Base-by-base conservation (phyloP, 352 stramenopile genomes). In the Elongisporangium senticosum region DNA sequence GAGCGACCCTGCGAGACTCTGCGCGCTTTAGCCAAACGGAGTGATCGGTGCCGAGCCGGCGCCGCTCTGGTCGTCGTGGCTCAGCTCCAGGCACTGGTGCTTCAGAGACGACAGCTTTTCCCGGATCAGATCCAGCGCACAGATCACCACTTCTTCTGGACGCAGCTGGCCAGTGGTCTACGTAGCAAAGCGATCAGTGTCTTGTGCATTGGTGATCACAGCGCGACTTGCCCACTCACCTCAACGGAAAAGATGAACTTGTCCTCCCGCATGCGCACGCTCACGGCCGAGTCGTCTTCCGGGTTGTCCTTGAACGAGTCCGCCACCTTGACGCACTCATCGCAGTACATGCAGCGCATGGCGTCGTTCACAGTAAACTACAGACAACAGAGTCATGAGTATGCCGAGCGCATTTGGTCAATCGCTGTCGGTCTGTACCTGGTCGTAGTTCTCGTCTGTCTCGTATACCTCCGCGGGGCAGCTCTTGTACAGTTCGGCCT, bases 211-310 rank as follows among this genome's bases (percentile, higher is more conserved):
- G 17, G 10, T 13, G 8, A 43, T 17, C 10, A 55, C 15, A 43
- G 54, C 19, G 26, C 37, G 37, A n/a, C 0, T 56, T 39, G 58
- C 23, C 15, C 61, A 56, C 68, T 28, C 58, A 90, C 83, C 81
- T 99, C 96, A 26, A 99, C 93, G 4, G 86, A 96, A 69, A 98
- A 99, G 59, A 98, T 97, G 67, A 98, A 99, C 63, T 90, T 93
- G 70, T 98, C 93, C 57, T 91, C 86, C 3, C 75, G 81, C 66
- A 96, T 94, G 53, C 81, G 74, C 14, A 98, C 78, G 7, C 69
- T 87, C 20, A 99, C 86, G 59, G 96, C 96, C 33, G 96, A 86
- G 69, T 98, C 92, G 69, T 98, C 95, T 71, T 98, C 95, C 53
- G 90, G 89, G 65, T 96, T 89, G 61, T 97, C 93, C 60, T 98